These are phyloP conservation scores for Crucibulum laeve DNA, from an alignment of 768 basidiomycete genomes.

Conservation along the genomic window DNA sequence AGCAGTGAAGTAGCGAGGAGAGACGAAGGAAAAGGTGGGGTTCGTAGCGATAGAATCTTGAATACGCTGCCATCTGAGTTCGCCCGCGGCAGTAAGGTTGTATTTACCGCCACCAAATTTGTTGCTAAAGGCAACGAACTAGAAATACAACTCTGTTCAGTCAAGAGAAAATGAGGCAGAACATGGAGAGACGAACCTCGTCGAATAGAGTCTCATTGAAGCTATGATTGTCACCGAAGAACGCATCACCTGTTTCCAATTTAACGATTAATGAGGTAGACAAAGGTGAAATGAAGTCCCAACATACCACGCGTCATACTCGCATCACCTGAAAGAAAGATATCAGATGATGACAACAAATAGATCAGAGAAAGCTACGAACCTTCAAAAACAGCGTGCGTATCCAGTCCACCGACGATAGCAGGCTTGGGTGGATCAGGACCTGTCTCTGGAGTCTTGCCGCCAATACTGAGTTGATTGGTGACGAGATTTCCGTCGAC, in stretches of 20 bases:
- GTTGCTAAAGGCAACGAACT: slow-evolving; percentile 18
- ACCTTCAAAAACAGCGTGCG: slow-evolving; percentile 20
- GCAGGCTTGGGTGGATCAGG: slow-evolving; percentile 16
- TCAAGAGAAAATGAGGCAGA: neutral
- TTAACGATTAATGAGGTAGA: neutral
- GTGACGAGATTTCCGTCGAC: slow-evolving; percentile 19
- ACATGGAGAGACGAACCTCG: slow-evolving; percentile 8
- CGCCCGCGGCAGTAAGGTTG: too few species aligned
- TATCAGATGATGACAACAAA: neutral
- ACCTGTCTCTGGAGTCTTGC: slow-evolving; percentile 16
- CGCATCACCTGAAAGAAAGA: slow-evolving; percentile 10
- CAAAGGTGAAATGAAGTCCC: neutral
- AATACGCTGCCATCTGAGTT: too few species aligned
- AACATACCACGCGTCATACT: slow-evolving; percentile 16
- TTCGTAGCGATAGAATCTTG: too few species aligned
- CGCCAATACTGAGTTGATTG: slow-evolving; percentile 17
- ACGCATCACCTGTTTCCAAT: slow-evolving; percentile 12
- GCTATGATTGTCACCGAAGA: slow-evolving; percentile 19
- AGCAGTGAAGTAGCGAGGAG: too few species aligned
- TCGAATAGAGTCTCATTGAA: slow-evolving; percentile 21
- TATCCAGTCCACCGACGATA: slow-evolving; percentile 18
- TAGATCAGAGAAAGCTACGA: neutral
- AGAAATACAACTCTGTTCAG: neutral
- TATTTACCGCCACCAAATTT: too few species aligned
- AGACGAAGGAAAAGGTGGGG: too few species aligned